Conservation (phyloP, 768 basidiomycete genomes). For the Sporobolomyces phaffii region DNA sequence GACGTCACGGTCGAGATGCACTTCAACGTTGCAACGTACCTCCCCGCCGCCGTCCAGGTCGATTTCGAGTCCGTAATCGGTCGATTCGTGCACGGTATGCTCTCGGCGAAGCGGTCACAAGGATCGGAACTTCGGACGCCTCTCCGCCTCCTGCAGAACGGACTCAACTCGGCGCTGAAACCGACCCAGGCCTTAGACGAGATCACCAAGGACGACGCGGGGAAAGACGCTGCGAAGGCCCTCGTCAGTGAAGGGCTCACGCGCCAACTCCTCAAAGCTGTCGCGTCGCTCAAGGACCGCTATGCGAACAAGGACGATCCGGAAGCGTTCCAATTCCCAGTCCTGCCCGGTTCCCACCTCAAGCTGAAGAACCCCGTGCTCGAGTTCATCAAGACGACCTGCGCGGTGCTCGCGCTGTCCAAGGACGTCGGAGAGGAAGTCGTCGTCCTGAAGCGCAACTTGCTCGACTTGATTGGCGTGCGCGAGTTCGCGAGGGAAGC, state of each 20-base stretch:
- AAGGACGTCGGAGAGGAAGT: conserved; percentile 80
- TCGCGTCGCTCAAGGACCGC: conserved; percentile 54
- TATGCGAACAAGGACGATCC: conserved; percentile 47
- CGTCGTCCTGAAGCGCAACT: conserved; percentile 76
- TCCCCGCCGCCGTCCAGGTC: conserved; percentile 71
- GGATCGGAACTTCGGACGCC: conserved; percentile 62
- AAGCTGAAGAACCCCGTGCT: conserved; percentile 70
- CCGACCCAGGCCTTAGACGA: conserved; percentile 66
- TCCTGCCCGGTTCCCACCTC: conserved; percentile 79
- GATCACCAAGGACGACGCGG: conserved; percentile 60
- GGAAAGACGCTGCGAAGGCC: conserved; percentile 62
- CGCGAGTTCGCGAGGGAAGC: conserved; percentile 77
- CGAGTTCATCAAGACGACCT: conserved; percentile 81
- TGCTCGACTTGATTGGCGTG: conserved; percentile 78
- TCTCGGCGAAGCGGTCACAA: conserved; percentile 57
- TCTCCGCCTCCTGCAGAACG: conserved; percentile 63
- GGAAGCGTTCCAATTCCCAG: conserved; percentile 63
- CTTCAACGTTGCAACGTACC: conserved; percentile 88
- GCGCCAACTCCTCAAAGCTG: conserved; percentile 64
- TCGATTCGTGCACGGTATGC: conserved; percentile 78
- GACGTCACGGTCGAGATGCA: conserved; percentile 66
- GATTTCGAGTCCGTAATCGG: conserved; percentile 69
- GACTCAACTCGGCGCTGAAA: conserved; percentile 31
- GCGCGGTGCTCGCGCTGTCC: conserved; percentile 71
- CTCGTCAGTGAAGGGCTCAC: conserved; percentile 78